Evolutionary conservation across 2,329 filamentous ascomycete species (phyloP).

Genomic region (Thelonectria rubi): DNA sequence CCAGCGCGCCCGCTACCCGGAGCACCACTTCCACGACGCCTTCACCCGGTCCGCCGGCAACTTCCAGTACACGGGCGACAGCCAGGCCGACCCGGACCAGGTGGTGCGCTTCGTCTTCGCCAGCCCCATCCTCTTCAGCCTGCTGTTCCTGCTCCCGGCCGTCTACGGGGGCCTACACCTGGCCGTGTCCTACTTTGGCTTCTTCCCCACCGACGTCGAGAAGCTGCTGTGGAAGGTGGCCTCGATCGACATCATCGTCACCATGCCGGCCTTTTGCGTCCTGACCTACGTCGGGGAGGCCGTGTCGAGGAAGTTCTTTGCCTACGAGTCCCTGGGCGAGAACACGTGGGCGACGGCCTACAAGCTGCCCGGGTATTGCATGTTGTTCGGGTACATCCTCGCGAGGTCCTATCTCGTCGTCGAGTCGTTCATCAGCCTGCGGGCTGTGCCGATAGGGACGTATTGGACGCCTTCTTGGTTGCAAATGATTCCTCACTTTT

Average conservation of each 20-base stretch:
- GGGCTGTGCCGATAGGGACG: constrained; percentile 17
- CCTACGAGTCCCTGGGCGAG: constrained; percentile 10
- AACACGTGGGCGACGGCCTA: constrained; percentile 15
- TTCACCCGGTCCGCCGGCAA: constrained; percentile 22
- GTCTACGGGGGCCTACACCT: constrained; percentile 19
- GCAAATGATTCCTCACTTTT: constrained; percentile 18
- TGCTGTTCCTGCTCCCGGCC: constrained; percentile 11
- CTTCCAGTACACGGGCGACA: constrained; percentile 22
- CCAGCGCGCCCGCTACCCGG: constrained; percentile 12
- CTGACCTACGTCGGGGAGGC: constrained; percentile 7
- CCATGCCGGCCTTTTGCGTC: constrained; percentile 18
- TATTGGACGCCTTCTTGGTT: constrained; percentile 19
- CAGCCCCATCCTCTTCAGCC: constrained; percentile 17
- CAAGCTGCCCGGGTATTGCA: constrained; percentile 14
- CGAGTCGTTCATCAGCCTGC: constrained; percentile 21
- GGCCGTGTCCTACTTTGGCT: not conserved
- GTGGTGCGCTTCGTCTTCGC: constrained; percentile 16
- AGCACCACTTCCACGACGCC: constrained; percentile 23
- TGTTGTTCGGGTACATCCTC: constrained; percentile 17
- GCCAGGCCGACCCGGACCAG: constrained; percentile 19
- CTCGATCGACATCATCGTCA: constrained; percentile 20
- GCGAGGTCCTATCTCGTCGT: constrained; percentile 19
- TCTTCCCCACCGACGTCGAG: constrained; percentile 7
- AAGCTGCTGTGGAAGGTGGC: constrained; percentile 14
- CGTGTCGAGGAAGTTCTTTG: constrained; percentile 7